Conservation (phyloP, 2,329 filamentous ascomycete species). For the Paecilomyces niveus region DNA sequence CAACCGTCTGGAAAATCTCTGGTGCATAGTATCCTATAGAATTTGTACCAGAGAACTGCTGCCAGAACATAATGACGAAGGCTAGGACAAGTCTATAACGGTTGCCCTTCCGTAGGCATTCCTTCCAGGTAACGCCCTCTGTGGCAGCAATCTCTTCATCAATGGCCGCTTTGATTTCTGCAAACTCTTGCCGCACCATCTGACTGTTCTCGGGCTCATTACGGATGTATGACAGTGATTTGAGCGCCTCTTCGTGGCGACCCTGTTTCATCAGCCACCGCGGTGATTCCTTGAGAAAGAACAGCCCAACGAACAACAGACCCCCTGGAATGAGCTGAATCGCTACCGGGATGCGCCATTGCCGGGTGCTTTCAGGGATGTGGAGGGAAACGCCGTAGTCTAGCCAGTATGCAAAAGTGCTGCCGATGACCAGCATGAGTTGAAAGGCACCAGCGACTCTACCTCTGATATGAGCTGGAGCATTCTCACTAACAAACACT, state of each 20-base stretch:
- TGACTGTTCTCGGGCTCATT: constrained; percentile 21
- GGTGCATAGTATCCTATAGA: constrained; percentile 34
- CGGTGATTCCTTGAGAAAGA: constrained; percentile 47
- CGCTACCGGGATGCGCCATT: constrained; percentile 48
- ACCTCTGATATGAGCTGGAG: constrained; percentile 23
- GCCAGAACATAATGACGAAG: constrained; percentile 34
- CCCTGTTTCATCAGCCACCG: constrained; percentile 50
- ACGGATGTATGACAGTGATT: constrained; percentile 30
- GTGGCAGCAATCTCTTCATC: constrained; percentile 34
- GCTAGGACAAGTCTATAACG: constrained; percentile 30
- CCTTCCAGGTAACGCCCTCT: constrained; percentile 36
- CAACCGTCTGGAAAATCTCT: constrained; percentile 30
- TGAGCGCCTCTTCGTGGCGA: constrained; percentile 37
- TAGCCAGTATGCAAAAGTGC: constrained; percentile 47
- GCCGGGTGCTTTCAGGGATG: constrained; percentile 38
- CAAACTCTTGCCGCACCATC: constrained; percentile 24
- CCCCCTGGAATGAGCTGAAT: constrained; percentile 47
- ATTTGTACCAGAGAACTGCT: constrained; percentile 35
- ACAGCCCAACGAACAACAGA: constrained; percentile 42
- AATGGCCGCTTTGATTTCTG: constrained; percentile 34
- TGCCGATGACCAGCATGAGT: constrained; percentile 33
- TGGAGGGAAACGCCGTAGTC: constrained; percentile 45
- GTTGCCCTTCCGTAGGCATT: constrained; percentile 31
- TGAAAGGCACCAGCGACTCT: constrained; percentile 31
- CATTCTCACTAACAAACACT: constrained; percentile 30